Evolutionary conservation across 805 yeast species (phyloP), one percentile per base, ranked within the genome.

Genomic region (Osmozyma mogii): DNA sequence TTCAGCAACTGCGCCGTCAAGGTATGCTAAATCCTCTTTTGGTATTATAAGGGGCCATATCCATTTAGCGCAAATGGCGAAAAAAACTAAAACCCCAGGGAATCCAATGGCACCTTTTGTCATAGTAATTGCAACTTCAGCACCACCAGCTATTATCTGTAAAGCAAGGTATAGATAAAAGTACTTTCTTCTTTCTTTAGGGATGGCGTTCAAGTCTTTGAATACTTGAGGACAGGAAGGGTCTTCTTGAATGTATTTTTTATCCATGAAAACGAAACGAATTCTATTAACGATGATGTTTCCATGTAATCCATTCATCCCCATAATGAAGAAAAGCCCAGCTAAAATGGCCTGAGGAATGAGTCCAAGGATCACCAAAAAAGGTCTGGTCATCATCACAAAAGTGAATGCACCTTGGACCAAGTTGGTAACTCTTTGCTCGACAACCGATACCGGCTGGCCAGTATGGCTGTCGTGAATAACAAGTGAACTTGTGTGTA

Each of bases 271-370:
- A 0, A 87, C 36, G 51, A 69, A 84, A 18, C 79, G 50, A 4
- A 89, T 56, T 34, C 82, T 69, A 30, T 69, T 62, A 3, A 80
- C 62, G 4, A 89, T 72, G 3, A 65, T 76, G 46, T 83, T 84
- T 4, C 66, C 72, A 34, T 78, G 65, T 13, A 89, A 49, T 0
- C 95, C 95, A 1, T 79, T 72, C 1, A 84, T 63, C 0, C 95
- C 96, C 97, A 89, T 89, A 37, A 84, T 75, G 66, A 87, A 88
- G 51, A 92, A 89, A 27, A 92, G 62, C 0, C 98, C 98, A 0
- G 96, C 83, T 12, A 89, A 61, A 1, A 89, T 94, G 6, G 94
- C 92, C 50, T 89, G 96, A 0, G 98, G 98, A 16, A 89, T 81
- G 17, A 75, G 60, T 0, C 88, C 89, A 17, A 92, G 58, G 6